Evolutionary conservation across 2,329 filamentous ascomycete genomes (phyloP).

Genomic region (Tolypocladium paradoxum): DNA sequence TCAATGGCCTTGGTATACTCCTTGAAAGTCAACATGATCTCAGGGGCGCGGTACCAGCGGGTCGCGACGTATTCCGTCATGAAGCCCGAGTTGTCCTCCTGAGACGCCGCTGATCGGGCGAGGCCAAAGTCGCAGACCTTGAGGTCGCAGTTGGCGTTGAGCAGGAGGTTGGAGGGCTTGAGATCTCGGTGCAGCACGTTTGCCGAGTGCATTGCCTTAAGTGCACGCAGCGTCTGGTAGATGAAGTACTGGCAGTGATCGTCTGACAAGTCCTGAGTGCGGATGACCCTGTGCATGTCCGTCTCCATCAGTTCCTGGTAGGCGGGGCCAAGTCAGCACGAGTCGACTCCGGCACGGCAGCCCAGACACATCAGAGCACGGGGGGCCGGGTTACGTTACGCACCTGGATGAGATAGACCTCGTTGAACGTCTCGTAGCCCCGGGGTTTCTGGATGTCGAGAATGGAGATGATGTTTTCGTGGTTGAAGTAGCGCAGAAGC

Average conservation of each 20-base stretch:
- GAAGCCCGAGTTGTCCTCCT: constrained; percentile 99
- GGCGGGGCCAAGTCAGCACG: not conserved
- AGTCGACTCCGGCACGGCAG: not conserved
- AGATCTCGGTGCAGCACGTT: constrained; percentile 96
- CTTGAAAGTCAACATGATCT: constrained; percentile 99
- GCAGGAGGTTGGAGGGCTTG: constrained; percentile 91
- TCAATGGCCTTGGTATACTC: constrained; percentile 99
- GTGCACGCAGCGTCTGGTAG: constrained; percentile 92
- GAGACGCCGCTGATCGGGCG: constrained; percentile 87
- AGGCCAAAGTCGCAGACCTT: constrained; percentile 99
- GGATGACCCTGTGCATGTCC: constrained; percentile 98
- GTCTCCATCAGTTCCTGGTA: constrained; percentile 94
- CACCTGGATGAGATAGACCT: constrained; percentile 98
- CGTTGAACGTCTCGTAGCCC: constrained; percentile 91
- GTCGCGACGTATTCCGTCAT: constrained; percentile 99
- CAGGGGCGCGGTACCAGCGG: constrained; percentile 95
- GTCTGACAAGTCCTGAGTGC: constrained; percentile 95
- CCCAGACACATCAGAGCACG: not conserved
- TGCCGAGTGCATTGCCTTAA: constrained; percentile 99
- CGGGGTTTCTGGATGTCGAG: constrained; percentile 97
- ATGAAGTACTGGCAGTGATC: constrained; percentile 99
- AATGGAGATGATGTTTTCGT: constrained; percentile 99
- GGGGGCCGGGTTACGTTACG: constrained; percentile 15
- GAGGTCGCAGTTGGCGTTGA: constrained; percentile 97
- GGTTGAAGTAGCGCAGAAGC: constrained; percentile 95